Evolutionary conservation across 2,329 filamentous ascomycete species (phyloP), one percentile per base, ranked within the genome.

Genomic region (Ambrosiella cleistominuta): DNA sequence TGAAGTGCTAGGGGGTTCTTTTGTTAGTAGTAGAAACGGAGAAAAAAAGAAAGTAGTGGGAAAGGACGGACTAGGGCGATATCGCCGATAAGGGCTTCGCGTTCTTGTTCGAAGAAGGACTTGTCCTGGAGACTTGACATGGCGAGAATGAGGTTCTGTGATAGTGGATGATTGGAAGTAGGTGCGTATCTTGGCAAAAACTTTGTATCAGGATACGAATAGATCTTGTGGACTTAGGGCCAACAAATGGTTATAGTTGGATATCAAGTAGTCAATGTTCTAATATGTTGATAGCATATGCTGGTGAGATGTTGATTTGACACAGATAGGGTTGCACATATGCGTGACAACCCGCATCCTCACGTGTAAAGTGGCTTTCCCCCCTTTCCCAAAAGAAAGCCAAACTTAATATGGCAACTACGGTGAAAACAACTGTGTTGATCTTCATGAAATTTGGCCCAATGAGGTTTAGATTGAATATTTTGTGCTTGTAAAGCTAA

Each of bases 41-140:
- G 19, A 27, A 19, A 19, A 3, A 19, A 19, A 3, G 27, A 27
- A 27, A 27, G 27, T 27, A 27, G 27, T 27, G 11, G 42, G 15
- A 1, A n/a, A 36, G 3, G 9, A 66, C 71, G 52, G 65, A 87
- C 85, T 72, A 82, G 75, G 61, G 83, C 84, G 64, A 90, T 87
- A 63, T 90, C 86, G 52, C 77, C 75, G 3, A 90, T 74, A 37
- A 90, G 74, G 6, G 80, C 73, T 65, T 84, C 83, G 61, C 86
- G 79, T 71, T 91, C 86, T 66, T 84, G 79, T 66, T 89, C 85
- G 65, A 89, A 91, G 64, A 85, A 86, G 0, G 81, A 73, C 69
- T 79, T 81, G 59, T 56, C 37, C 19, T 15, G 39, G 27, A 37
- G 38, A 44, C 47, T 52, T 12, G 39, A 44, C 54, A 44, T 44